phyloP scores from a whole-genome alignment of 805 yeast species.

The Monosporozyma siamensis region DNA sequence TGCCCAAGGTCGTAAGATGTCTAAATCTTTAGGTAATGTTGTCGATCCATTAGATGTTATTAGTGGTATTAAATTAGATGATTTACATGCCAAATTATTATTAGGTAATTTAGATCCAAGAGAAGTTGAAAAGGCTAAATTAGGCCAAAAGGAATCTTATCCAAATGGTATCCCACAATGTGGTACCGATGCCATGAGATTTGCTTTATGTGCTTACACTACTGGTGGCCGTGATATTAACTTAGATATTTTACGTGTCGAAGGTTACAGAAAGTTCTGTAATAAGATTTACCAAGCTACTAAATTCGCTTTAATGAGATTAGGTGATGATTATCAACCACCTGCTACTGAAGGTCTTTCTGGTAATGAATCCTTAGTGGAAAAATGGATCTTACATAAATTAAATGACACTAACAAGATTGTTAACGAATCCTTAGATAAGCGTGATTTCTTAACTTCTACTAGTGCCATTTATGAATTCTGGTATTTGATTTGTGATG shows the following conservation, averaged over 20 bases:
- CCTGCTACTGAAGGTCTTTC: constrained; percentile 53
- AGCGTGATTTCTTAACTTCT: constrained; percentile 81
- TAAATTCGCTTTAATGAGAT: constrained; percentile 86
- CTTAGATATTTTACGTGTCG: constrained; percentile 90
- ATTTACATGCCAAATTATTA: constrained; percentile 65
- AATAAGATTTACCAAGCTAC: constrained; percentile 99
- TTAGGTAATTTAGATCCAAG: constrained; percentile 82
- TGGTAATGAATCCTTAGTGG: constrained; percentile 84
- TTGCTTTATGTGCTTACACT: constrained; percentile 95
- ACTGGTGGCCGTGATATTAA: constrained; percentile 99
- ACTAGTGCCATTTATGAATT: constrained; percentile 83
- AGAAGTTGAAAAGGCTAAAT: constrained; percentile 78
- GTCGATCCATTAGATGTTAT: constrained; percentile 94
- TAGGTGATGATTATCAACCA: constrained; percentile 83
- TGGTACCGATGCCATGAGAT: constrained; percentile 98
- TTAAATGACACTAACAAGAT: constrained; percentile 59
- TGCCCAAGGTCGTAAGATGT: constrained; percentile 99
- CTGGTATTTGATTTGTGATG: constrained; percentile 96
- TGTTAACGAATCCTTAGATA: constrained; percentile 60
- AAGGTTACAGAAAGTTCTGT: constrained; percentile 98
- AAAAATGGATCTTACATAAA: constrained; percentile 92
- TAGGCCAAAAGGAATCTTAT: constrained; percentile 81
- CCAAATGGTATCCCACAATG: constrained; percentile 98
- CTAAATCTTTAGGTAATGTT: constrained; percentile 94
- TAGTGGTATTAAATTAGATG: constrained; percentile 71